Evolutionary conservation across 2,329 filamentous ascomycete species (phyloP).

Genomic region (Claviceps paspali): DNA sequence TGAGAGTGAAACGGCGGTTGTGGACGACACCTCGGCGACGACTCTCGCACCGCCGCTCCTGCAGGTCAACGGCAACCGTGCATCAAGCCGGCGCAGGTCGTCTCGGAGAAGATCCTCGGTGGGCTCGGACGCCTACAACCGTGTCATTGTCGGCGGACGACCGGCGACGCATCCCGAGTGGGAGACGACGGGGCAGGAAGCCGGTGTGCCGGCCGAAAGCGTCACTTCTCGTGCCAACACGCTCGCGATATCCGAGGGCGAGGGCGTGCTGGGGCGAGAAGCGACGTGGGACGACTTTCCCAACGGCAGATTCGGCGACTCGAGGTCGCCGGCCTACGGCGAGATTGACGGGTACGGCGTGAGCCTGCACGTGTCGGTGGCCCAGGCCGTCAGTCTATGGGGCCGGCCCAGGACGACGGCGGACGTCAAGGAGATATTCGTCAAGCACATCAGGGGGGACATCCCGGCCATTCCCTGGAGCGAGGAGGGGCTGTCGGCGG

Average conservation of each 20-base stretch:
- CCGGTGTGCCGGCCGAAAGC: slow-evolving; percentile 56
- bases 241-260: slow-evolving; percentile 84
- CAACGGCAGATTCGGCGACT: slow-evolving; percentile 90
- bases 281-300: slow-evolving; percentile 98
- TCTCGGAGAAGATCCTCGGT: slow-evolving; percentile 59
- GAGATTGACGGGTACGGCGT: slow-evolving; percentile 98
- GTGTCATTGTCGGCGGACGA: slow-evolving; percentile 61
- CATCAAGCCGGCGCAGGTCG: slow-evolving; percentile 20
- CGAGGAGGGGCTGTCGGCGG: slow-evolving; percentile 71
- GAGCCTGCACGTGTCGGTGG: slow-evolving; percentile 80
- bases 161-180: slow-evolving; percentile 44
- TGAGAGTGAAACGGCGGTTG: no score
- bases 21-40: slow-evolving; percentile 23
- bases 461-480: slow-evolving; percentile 82
- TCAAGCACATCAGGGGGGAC: slow-evolving; percentile 64
- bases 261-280: slow-evolving; percentile 77
- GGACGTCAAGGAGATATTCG: slow-evolving; percentile 71
- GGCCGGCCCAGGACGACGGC: slow-evolving; percentile 52
- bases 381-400: slow-evolving; percentile 74
- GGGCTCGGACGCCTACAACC: slow-evolving; percentile 74
- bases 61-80: slow-evolving; percentile 33
- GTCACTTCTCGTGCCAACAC: slow-evolving; percentile 72
- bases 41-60: slow-evolving; percentile 12
- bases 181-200: slow-evolving; percentile 64
- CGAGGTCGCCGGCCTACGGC: slow-evolving; percentile 82